These are phyloP conservation scores for Balansia obtecta DNA, from an alignment of 2,329 filamentous ascomycete species.

Conservation along the genomic window DNA sequence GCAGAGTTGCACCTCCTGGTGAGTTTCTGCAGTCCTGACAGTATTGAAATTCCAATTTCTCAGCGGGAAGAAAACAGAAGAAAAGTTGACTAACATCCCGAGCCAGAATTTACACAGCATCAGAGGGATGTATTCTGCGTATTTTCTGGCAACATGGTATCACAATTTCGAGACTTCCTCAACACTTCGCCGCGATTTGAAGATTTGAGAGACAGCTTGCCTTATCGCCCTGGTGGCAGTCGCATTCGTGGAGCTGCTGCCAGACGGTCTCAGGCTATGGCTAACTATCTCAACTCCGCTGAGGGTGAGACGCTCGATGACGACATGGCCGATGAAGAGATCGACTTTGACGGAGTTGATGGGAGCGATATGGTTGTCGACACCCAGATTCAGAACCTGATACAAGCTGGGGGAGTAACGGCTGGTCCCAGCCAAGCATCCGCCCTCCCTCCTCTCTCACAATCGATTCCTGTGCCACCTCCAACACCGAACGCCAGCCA, in stretches of 20 bases:
- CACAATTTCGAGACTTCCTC: slow-evolving; percentile 63
- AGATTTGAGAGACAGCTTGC: slow-evolving; percentile 24
- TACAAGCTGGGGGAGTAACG: slow-evolving; percentile 1
- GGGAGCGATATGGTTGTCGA: slow-evolving; percentile 26
- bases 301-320: slow-evolving; percentile 28
- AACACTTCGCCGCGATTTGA: slow-evolving; percentile 43
- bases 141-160: slow-evolving; percentile 81
- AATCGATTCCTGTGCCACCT: slow-evolving; percentile 17
- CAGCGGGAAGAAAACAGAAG: no score
- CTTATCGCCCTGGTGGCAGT: slow-evolving; percentile 8
- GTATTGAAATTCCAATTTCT: no score
- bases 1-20: slow-evolving; percentile 71
- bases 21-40: slow-evolving; percentile 14
- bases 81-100: neutral
- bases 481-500: slow-evolving; percentile 14
- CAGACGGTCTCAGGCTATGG: slow-evolving; percentile 9
- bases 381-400: slow-evolving; percentile 14
- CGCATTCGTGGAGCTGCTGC: slow-evolving; percentile 8
- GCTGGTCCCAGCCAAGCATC: neutral
- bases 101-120: slow-evolving; percentile 79
- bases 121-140: slow-evolving; percentile 95
- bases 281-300: slow-evolving; percentile 11
- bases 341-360: slow-evolving; percentile 29
- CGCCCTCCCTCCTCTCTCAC: slow-evolving; percentile 8
- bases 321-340: slow-evolving; percentile 32